Base-by-base conservation (phyloP, 257 asterid species). In the Nicotiana attenuata region DNA sequence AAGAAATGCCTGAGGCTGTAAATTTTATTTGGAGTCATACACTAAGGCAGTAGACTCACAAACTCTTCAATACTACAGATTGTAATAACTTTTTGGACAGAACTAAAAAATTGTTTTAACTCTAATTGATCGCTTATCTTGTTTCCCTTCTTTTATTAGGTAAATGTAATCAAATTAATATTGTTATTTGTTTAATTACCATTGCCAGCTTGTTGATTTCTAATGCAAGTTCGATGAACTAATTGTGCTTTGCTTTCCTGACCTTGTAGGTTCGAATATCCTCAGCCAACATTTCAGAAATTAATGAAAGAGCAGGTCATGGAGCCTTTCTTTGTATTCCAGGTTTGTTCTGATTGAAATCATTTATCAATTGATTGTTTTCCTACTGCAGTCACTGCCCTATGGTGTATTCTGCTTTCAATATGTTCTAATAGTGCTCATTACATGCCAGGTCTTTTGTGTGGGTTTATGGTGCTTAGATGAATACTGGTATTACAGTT, bases 401-500 rank as follows among this genome's bases (percentile, higher is more conserved):
- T 16, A 75, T 24, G 26, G 45, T 75, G 53, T 75, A 16, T 33
- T 35, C 29, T n/a, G 20, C 55, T 53, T 76, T 84, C 63, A 38
- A 57, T 76, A 64, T 71, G 65, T 55, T 71, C 50, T 85, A 47
- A 81, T 77, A 71, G 65, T 85, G 80, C 84, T 69, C 76, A 29
- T 69, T 82, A 61, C 86, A 80, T 90, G 82, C 82, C 82, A 96
- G 99, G 99, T 96, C 77, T 96, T 96, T 85, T 96, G 99, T 85
- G 99, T 96, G 87, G 97, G 98, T 80, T 87, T 96, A 26, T 96
- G 99, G 98, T 96, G 98, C 89, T 90, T 96, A 90, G 99, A 96
- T 85, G 98, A 93, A 82, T 96, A 84, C 82, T 96, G 99, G 99
- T 94, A 96, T 86, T 96, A 96, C 92, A 96, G 98, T 83, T 82